phyloP scores from a whole-genome alignment of 352 stramenopile species.

The Globisporangium acanthophoron region DNA sequence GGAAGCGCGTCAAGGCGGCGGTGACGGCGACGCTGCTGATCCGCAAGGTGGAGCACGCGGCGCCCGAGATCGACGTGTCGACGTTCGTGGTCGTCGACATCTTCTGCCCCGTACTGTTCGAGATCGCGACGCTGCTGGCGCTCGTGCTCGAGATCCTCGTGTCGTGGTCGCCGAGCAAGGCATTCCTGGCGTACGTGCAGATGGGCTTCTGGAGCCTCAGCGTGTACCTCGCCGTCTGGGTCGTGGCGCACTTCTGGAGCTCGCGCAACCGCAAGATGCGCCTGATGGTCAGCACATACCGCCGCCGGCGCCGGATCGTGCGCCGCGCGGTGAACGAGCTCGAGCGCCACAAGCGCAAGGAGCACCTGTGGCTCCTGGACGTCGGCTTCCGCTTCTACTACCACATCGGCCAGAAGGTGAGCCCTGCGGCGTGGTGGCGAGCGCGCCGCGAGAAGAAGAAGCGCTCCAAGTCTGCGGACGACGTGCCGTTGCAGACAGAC shows the following conservation, averaged over 20 bases:
- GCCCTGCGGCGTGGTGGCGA: conserved; percentile 20
- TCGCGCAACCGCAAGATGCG: conserved; percentile 76
- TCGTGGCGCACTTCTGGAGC: conserved; percentile 75
- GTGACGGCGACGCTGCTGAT: conserved; percentile 58
- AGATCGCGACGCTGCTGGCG: conserved; percentile 43
- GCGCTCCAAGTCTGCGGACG: conserved; percentile 5
- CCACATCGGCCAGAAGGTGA: conserved; percentile 41
- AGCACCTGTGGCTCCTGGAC: conserved; percentile 68
- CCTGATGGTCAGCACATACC: conserved; percentile 70
- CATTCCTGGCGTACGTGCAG: conserved; percentile 66
- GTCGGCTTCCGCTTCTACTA: conserved; percentile 73
- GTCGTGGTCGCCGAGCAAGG: conserved; percentile 51
- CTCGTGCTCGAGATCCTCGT: conserved; percentile 45
- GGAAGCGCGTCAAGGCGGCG: conserved; percentile 44
- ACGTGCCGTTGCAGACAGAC: conserved; percentile 4
- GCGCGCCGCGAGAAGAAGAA: conserved; percentile 2
- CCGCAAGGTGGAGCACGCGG: conserved; percentile 49
- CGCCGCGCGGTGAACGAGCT: conserved; percentile 42
- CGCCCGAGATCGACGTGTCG: conserved; percentile 55
- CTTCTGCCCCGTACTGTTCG: conserved; percentile 68
- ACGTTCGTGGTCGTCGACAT: conserved; percentile 76
- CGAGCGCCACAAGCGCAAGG: conserved; percentile 53
- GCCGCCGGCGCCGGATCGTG: conserved; percentile 47
- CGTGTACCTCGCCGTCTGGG: conserved; percentile 64
- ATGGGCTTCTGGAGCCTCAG: conserved; percentile 58